Evolutionary conservation across 1,284 basidiomycete genomes (phyloP).

Genomic region (Ustilago nuda): DNA sequence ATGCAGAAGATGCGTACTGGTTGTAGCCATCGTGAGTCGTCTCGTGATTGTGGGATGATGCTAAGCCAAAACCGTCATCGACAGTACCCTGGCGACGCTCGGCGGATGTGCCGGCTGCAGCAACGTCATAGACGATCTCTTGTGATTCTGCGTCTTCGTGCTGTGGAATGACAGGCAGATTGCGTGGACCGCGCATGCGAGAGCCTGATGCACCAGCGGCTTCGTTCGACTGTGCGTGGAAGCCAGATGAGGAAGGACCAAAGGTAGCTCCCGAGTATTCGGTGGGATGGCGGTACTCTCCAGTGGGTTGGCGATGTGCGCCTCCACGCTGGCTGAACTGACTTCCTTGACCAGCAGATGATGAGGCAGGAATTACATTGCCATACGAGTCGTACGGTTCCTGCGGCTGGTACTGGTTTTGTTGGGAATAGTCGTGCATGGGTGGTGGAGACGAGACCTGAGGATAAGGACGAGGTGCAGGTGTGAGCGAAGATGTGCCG

Average conservation of each 20-base stretch:
- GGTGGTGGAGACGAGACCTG: constrained; percentile 37
- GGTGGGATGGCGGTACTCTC: constrained; percentile 48
- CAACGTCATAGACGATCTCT: constrained; percentile 30
- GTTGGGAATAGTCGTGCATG: constrained; percentile 21
- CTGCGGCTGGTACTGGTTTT: constrained; percentile 21
- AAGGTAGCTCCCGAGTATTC: constrained; percentile 53
- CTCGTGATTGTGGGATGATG: constrained; percentile 23
- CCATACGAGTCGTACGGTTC: constrained; percentile 38
- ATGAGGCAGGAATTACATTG: constrained; percentile 19
- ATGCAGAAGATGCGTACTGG: constrained; percentile 38
- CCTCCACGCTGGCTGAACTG: constrained; percentile 23
- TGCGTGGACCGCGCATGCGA: constrained; percentile 25
- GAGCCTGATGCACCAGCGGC: constrained; percentile 11
- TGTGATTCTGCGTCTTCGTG: constrained; percentile 18
- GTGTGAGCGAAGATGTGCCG: constrained; percentile 18
- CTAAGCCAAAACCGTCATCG: constrained; percentile 58
- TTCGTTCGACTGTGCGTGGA: constrained; percentile 11
- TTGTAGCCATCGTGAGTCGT: constrained; percentile 33
- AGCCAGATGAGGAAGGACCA: constrained; percentile 30
- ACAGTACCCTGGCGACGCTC: constrained; percentile 40
- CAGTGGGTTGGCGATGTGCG: constrained; percentile 38
- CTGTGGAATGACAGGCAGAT: constrained; percentile 36
- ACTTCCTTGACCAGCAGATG: constrained; percentile 18
- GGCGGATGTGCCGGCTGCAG: constrained; percentile 1
- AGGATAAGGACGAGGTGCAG: constrained; percentile 39